These are phyloP conservation scores for Gynochthodes officinalis DNA, from an alignment of 257 asterid genomes.

Conservation along the genomic window DNA sequence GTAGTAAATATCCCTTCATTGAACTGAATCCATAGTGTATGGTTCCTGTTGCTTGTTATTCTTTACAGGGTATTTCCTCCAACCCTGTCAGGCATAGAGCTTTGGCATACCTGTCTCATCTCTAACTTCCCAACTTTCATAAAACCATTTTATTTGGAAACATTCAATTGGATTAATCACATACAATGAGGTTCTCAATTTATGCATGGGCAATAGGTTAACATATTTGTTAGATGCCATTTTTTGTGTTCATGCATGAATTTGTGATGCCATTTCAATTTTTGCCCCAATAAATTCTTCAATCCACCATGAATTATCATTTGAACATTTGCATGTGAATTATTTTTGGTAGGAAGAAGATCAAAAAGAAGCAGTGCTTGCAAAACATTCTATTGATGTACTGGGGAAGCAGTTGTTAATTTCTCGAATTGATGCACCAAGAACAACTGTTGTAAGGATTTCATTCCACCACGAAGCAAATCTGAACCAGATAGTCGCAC, in stretches of 20 bases:
- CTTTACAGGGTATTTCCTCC: not conserved
- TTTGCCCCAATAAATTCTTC: not conserved
- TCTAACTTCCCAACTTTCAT: not conserved
- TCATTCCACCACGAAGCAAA: not conserved
- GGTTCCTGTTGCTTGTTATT: not conserved
- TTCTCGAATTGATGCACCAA: conserved; percentile 56
- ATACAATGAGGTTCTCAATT: not conserved
- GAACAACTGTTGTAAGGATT: conserved; percentile 55
- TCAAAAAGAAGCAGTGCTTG: conserved; percentile 59
- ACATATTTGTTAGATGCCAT: not conserved
- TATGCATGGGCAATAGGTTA: not conserved
- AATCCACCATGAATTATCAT: conserved; percentile 8
- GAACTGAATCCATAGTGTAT: not conserved
- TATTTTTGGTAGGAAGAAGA: conserved; percentile 45
- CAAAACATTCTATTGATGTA: conserved; percentile 38
- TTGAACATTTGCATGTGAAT: conserved; percentile 11
- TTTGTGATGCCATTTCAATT: not conserved
- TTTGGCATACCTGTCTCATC: not conserved
- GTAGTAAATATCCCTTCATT: not conserved
- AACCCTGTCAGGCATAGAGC: not conserved
- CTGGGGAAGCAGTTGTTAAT: conserved; percentile 40
- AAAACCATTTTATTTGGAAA: no score
- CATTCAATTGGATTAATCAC: no score
- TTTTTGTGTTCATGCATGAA: not conserved
- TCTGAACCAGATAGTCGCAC: not conserved